Percentiles rank a stretch among this genome's conserved stretches.
These are phyloP conservation scores for Dothidotthia symphoricarpi DNA, from an alignment of 2,329 filamentous ascomycete species.

Conservation along the genomic window DNA sequence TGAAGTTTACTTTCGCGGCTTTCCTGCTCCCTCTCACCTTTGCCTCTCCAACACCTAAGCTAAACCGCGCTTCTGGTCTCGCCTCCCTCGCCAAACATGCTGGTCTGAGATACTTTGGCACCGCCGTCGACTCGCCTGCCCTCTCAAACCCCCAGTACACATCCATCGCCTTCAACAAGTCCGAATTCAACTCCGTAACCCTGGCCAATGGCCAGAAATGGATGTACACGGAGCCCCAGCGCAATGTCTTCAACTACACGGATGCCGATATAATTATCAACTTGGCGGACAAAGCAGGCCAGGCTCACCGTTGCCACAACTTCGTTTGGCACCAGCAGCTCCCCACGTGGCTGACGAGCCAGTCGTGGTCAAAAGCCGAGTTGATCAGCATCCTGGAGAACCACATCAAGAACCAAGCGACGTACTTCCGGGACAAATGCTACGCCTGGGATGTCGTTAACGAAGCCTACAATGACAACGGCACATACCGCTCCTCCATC, in stretches of 20 bases:
- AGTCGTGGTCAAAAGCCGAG: slow-evolving; percentile 58
- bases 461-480: slow-evolving; percentile 60
- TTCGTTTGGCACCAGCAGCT: slow-evolving; percentile 56
- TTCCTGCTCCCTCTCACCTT: slow-evolving; percentile 17
- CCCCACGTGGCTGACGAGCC: slow-evolving; percentile 52
- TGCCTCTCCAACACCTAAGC: slow-evolving; percentile 18
- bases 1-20: slow-evolving; percentile 26
- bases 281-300: slow-evolving; percentile 42
- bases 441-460: slow-evolving; percentile 53
- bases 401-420: slow-evolving; percentile 60
- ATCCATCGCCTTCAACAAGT: slow-evolving; percentile 53
- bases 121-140: slow-evolving; percentile 57
- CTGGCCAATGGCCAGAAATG: slow-evolving; percentile 66
- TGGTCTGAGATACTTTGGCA: slow-evolving; percentile 57
- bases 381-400: slow-evolving; percentile 58
- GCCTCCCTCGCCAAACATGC: slow-evolving; percentile 56
- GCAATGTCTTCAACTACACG: slow-evolving; percentile 58
- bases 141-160: slow-evolving; percentile 55
- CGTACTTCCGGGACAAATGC: slow-evolving; percentile 60
- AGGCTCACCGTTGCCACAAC: slow-evolving; percentile 63
- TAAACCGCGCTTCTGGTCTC: slow-evolving; percentile 38
- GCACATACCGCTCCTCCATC: slow-evolving; percentile 53
- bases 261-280: slow-evolving; percentile 53
- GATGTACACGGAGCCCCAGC: slow-evolving; percentile 60
- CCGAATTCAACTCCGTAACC: slow-evolving; percentile 64